Conservation (phyloP, 345 rosid genomes). For the Xanthoceras sorbifolium region DNA sequence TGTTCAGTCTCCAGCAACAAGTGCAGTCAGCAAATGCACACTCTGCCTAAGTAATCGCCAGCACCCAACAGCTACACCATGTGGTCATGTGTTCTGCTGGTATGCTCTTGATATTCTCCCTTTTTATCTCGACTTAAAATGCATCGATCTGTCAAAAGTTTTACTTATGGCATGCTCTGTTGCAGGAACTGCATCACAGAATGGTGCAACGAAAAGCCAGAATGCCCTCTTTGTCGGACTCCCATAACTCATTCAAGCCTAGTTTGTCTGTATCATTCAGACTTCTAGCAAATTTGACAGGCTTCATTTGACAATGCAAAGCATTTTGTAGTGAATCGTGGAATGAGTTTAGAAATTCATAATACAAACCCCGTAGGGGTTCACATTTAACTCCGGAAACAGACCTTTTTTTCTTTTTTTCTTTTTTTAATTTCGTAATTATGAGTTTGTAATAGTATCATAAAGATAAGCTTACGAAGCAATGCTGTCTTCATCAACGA, state of each 20-base stretch:
- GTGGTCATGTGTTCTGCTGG: slow-evolving; percentile 97
- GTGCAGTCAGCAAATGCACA: slow-evolving; percentile 70
- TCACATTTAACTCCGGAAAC: neutral
- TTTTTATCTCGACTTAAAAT: neutral
- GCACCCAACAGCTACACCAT: slow-evolving; percentile 85
- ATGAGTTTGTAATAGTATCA: neutral
- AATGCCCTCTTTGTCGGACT: slow-evolving; percentile 93
- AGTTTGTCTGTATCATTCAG: slow-evolving; percentile 84
- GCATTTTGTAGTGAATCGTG: neutral
- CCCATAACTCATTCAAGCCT: slow-evolving; percentile 81
- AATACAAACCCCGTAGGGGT: neutral
- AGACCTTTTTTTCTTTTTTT: too few relatives aligned
- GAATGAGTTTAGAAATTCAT: slow-evolving; percentile 3
- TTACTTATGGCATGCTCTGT: neutral
- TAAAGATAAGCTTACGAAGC: neutral
- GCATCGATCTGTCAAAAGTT: neutral
- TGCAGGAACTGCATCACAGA: slow-evolving; percentile 95
- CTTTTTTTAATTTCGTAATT: too few relatives aligned
- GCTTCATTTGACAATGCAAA: neutral
- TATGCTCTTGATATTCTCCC: slow-evolving; percentile 16
- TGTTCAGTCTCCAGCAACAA: slow-evolving; percentile 35
- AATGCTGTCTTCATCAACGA: neutral
- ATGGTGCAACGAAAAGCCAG: slow-evolving; percentile 98
- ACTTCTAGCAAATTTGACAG: slow-evolving; percentile 51
- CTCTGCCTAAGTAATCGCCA: slow-evolving; percentile 84